Base-by-base conservation (phyloP, 306 rosid genomes). In the Trifolium fragiferum region DNA sequence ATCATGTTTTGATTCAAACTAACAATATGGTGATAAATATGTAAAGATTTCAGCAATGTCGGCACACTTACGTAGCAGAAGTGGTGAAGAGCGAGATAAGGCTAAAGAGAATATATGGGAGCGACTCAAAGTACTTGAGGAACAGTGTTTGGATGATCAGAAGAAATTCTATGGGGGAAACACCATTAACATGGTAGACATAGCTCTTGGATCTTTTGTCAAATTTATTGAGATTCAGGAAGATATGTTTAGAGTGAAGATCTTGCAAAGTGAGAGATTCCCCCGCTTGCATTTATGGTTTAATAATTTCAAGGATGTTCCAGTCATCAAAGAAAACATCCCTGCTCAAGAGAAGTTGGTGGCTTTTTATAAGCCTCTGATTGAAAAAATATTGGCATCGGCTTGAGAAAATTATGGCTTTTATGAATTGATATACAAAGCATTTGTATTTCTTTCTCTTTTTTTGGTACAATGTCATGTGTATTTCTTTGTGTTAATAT, bases 111-210 rank as follows among this genome's bases (percentile, higher is more conserved):
- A 72, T 3, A 16, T 14, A n/a, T 38, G 75, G 72, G 78, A 79
- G 21, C 23, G 63, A 69, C 77, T 85, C 0, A 20, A 8, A 63
- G 55, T 80, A 2, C 13, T 76, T 4, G 86, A 85, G 47, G 80
- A 79, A 25, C 78, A 79, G 1, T 58, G 69, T 25, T 47, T 79
- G 7, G 53, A 46, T 68, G 33, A 79, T 38, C 14, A 68, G 44
- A 73, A 55, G 37, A 76, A 54, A 55, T 64, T 55, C 10, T 74
- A 77, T 8, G 87, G 85, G 0, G 83, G 85, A 43, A 80, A 84
- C 68, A 67, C 1, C 18, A 53, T 84, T 53, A 77, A 65, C 18
- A 44, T 81, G 3, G 83, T 72, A 37, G 88, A 84, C 72, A 30
- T 84, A 16, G 88, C 84, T 20, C 74, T 75, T 66, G 86, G 84